These are phyloP conservation scores for Liquidambar formosana DNA, from an alignment of 164 flowering plant genomes.

Conservation along the genomic window DNA sequence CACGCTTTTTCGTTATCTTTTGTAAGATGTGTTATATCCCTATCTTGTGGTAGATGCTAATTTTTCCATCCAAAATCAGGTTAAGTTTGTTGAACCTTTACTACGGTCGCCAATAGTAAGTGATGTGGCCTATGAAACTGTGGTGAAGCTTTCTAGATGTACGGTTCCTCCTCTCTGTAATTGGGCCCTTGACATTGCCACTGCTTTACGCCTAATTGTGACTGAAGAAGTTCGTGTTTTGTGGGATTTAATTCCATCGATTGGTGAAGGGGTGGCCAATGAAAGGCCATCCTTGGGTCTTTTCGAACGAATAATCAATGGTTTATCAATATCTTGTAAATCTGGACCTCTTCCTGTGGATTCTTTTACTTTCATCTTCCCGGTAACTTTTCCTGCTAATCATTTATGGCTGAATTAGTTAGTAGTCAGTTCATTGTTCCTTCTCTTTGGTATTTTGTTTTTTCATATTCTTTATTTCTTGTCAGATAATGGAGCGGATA, in stretches of 20 bases:
- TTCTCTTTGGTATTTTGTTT: not conserved
- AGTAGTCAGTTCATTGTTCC: not conserved
- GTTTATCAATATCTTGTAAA: conserved; percentile 73
- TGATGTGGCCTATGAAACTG: conserved; percentile 85
- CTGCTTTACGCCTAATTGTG: conserved; percentile 78
- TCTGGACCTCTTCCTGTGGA: conserved; percentile 95
- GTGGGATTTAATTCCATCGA: conserved; percentile 54
- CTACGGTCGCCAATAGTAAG: conserved; percentile 78
- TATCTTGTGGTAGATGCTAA: not conserved
- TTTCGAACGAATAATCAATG: conserved; percentile 72
- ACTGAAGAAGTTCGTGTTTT: conserved; percentile 48
- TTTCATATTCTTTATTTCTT: not conserved
- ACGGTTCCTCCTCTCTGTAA: conserved; percentile 78
- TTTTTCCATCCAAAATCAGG: conserved; percentile 42
- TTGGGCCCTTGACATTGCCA: conserved; percentile 93
- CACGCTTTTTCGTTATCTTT: not conserved
- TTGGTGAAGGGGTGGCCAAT: conserved; percentile 39
- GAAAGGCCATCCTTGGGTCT: conserved; percentile 57
- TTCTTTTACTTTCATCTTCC: conserved; percentile 81
- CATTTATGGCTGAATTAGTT: not conserved
- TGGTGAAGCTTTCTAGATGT: conserved; percentile 84
- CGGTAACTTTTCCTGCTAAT: conserved; percentile 46
- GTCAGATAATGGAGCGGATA: conserved; percentile 88
- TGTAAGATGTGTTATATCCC: not conserved
- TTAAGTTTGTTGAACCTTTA: conserved; percentile 74